Conservation (phyloP, 2,329 filamentous ascomycete species). For the Apiospora kogelbergensis region DNA sequence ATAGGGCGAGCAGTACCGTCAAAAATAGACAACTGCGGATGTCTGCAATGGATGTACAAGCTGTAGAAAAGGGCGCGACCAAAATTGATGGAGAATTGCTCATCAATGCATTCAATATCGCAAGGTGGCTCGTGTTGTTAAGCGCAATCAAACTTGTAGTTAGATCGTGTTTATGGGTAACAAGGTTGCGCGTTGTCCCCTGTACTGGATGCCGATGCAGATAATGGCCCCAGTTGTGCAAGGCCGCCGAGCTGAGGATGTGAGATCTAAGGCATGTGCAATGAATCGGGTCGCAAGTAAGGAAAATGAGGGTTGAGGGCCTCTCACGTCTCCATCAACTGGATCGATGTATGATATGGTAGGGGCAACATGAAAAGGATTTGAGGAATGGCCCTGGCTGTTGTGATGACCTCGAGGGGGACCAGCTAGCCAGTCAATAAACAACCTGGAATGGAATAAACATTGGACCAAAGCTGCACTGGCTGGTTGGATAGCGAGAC, state of each 20-base stretch:
- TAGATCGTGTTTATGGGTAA: conserved; percentile 7
- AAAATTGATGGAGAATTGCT: conserved; percentile 5
- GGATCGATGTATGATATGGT: background rate
- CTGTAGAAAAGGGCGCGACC: conserved; percentile 2
- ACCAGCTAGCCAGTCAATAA: conserved; percentile 3
- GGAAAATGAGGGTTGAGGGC: background rate
- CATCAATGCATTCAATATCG: conserved; percentile 6
- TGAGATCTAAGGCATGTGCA: conserved; percentile 1
- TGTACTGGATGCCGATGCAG: background rate
- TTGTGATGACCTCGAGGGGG: conserved; percentile 5
- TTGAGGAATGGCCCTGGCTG: background rate
- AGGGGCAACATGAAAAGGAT: background rate
- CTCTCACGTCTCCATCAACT: background rate
- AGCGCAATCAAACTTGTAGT: conserved; percentile 8
- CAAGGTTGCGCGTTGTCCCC: conserved; percentile 6
- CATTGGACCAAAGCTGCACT: background rate
- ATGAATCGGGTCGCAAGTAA: background rate
- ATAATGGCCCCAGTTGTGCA: background rate
- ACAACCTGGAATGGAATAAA: conserved; percentile 8
- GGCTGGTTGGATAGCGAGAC: no score
- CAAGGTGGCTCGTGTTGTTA: conserved; percentile 6
- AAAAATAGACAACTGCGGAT: background rate
- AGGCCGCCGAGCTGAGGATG: background rate
- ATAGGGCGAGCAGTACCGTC: conserved; percentile 3
- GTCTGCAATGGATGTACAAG: background rate